Evolutionary conservation across 148 eudicot species (phyloP), one percentile per base, ranked within the genome.

Genomic region (Cornus suecica): DNA sequence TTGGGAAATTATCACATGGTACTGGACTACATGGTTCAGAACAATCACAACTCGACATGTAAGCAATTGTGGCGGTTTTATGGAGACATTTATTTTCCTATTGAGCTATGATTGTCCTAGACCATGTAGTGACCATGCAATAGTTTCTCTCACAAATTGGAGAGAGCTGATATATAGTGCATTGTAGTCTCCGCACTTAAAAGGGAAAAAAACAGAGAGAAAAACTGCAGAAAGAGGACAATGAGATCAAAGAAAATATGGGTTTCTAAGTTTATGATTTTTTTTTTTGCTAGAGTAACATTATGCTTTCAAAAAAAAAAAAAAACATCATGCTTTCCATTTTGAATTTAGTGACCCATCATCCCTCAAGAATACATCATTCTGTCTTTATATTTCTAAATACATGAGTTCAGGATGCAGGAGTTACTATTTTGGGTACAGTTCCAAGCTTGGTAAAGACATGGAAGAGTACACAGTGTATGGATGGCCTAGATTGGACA

Each of bases 401-500:
- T 75, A 24, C 8, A 10, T 66, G 23, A 75, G 65, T 78, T 66
- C 81, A 95, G 97, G 98, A 95, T 86, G 98, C 99, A 27, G 82
- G 83, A 73, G 99, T 95, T 22, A 86, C 93, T 65, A 16, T 83
- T 34, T 82, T 95, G 83, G 99, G 98, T 52, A 92, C 98, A 10
- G 94, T 95, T 71, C 99, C 99, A 32, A 95, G 98, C 84, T 76
- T 95, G 77, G 99, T 95, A 67, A 95, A 95, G 86, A 77, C 94
- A 52, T 95, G 99, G 99, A 93, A 90, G 82, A 87, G 80, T 81
- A 86, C 93, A 42, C 23, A 67, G 61, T 95, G 97, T 72, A 93
- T 95, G 97, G 91, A 90, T 30, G 98, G 92, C 79, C 83, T 95
- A 32, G 88, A 95, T 74, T 95, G 99, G 99, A 88, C 98, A 77